Conservation (phyloP, 148 eudicot genomes). For the Rheum nobile region DNA sequence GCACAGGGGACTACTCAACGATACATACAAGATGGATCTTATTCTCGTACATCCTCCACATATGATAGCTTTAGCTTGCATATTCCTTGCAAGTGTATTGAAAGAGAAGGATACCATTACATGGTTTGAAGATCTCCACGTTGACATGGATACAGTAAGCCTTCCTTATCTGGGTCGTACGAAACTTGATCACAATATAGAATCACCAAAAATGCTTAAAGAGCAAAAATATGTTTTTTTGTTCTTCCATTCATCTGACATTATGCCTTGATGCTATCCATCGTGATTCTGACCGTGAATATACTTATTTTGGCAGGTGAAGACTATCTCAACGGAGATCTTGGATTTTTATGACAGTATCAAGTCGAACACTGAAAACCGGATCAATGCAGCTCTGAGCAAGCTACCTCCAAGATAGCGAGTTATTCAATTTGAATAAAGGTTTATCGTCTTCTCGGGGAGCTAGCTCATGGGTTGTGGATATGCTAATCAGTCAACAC, state of each 20-base stretch:
- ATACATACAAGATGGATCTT: conserved; percentile 96
- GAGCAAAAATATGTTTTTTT: background rate
- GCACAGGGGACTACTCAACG: conserved; percentile 86
- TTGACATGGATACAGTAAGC: conserved; percentile 86
- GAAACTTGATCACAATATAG: background rate
- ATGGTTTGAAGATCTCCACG: conserved; percentile 98
- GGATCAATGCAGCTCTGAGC: background rate
- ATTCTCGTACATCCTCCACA: conserved; percentile 92
- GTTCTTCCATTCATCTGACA: background rate
- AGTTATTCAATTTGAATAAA: too few relatives aligned
- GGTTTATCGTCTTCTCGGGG: background rate
- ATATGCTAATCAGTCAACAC: background rate
- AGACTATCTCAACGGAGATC: conserved; percentile 1
- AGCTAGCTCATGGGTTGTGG: background rate
- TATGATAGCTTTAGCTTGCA: conserved; percentile 88
- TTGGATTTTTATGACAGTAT: conserved; percentile 2
- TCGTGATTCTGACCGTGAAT: background rate
- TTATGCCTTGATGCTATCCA: background rate
- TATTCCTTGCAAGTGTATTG: conserved; percentile 78
- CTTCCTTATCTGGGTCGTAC: background rate
- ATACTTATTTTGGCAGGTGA: background rate
- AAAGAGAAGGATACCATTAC: conserved; percentile 80
- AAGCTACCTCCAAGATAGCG: background rate
- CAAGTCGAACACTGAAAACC: background rate
- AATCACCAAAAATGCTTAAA: background rate